Base-by-base conservation (phyloP, 345 rosid genomes). In the Lumnitzera racemosa region DNA sequence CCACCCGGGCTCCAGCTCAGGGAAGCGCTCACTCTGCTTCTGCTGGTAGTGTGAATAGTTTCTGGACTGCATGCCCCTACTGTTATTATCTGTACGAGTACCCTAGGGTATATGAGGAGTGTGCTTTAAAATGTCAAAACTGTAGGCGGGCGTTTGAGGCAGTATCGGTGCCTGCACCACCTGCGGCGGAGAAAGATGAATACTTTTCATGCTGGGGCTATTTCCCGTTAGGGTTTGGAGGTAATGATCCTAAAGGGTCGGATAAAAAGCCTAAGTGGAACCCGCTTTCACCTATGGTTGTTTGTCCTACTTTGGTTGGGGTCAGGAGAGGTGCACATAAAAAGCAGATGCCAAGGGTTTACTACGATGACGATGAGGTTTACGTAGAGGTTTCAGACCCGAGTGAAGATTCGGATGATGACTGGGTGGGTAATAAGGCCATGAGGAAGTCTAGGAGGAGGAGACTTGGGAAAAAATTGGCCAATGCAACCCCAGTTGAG, bases 61-160 rank as follows among this genome's bases (percentile, higher is more conserved):
- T 95, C 77, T 90, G 97, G 99, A 95, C 99, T 0, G 81, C 95
- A 48, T 95, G 99, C 27, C 97, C 97, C 0, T 95, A 88, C 67
- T 94, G 99, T 59, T 90, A 51, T 59, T 60, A 74, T 11, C 76
- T 94, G n/a, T 90, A 77, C 31, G 97, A 94, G 79, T 94, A 90
- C 61, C 79, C 86, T 0, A 83, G 79, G 72, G 81, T 15, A 16
- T 94, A 86, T n/a, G 87, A 88, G 67, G 97, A 83, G 25, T 90
- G 97, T 43, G 67, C 79, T 3, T 74, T 94, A 51, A 80, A 68
- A 61, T 94, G 99, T 69, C 95, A 88, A 71, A 76, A 73, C 2
- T 90, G 99, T 64, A 78, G 72, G 68, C 76, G 97, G 67, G 90
- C 92, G 36, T 94, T 86, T 56, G 88, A 94, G 66, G 99, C 88